A percentile compares a stretch with the other conserved stretches of the same genome.
These are phyloP conservation scores for Coemansia sp. DNA, from an alignment of 192 early-diverging fungal species.

Conservation along the genomic window DNA sequence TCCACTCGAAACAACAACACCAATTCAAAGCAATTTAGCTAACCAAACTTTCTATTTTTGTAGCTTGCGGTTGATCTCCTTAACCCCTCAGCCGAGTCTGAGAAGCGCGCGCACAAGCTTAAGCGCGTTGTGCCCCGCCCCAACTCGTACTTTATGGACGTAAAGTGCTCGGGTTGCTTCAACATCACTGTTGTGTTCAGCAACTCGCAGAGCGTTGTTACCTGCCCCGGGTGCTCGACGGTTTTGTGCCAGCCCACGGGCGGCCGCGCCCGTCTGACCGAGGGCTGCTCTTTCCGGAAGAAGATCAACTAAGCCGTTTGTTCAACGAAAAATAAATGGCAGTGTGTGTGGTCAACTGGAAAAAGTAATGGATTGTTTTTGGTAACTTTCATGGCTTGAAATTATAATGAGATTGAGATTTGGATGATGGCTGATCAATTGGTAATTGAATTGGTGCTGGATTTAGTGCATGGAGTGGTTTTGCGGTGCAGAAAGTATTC, in stretches of 20 bases:
- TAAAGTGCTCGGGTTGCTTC: conserved; percentile 95
- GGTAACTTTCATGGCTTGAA: too few species aligned
- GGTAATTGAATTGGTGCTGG: too few species aligned
- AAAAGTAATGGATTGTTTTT: too few species aligned
- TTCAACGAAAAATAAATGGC: too few species aligned
- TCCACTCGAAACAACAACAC: too few species aligned
- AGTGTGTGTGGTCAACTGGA: too few species aligned
- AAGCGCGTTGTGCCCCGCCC: conserved; percentile 95
- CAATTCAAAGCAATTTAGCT: not conserved
- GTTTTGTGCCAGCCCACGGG: conserved; percentile 99
- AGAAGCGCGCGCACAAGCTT: conserved; percentile 87
- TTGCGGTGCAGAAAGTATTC: too few species aligned
- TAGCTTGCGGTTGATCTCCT: conserved; percentile 93
- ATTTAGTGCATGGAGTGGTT: too few species aligned
- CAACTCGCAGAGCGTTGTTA: conserved; percentile 98
- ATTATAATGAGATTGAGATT: too few species aligned
- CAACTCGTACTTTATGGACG: conserved; percentile 99
- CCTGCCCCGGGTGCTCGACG: conserved; percentile 93
- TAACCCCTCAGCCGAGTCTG: conserved; percentile 77
- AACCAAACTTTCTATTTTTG: not conserved
- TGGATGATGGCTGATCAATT: too few species aligned
- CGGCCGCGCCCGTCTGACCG: conserved; percentile 95
- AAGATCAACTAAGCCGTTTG: conserved; percentile 59
- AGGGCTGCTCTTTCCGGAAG: conserved; percentile 86
- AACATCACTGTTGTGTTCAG: conserved; percentile 99